Base-by-base conservation (phyloP, 2,329 filamentous ascomycete genomes). In the Penicillium sp. region DNA sequence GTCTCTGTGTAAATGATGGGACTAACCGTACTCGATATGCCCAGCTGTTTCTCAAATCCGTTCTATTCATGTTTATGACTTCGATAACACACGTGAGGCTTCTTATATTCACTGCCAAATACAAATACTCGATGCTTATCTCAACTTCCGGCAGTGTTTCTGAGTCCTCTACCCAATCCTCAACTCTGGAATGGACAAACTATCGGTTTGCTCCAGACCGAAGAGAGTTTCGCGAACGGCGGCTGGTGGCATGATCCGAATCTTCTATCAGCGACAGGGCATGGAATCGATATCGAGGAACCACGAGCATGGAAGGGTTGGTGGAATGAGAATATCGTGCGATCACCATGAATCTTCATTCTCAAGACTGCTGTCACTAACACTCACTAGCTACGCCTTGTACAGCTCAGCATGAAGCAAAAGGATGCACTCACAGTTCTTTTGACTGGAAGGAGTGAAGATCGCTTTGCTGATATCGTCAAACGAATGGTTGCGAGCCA, bases 241-340 rank as follows among this genome's bases (percentile, higher is more conserved):
- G 91, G 93, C 56, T 99, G 94, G 94, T 99, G 94, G 94, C 94
- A 99, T 73, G 92, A 97, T 67, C 83, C 85, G 36, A 85, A 84
- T 57, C 92, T 99, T 56, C 84, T 99, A 20, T 85, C 88, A 9
- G 87, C 92, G 2, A 96, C 91, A 1, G 94, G 94, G 46, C 83
- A 91, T 51, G 94, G 94, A 13, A 70, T 87, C 5, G 90, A 90
- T 45, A 84, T 83, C 51, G 94, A 97, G 73, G 92, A 97, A 70
- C 78, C 82, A 34, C 85, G 86, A 20, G 92, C 84, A 8, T 99
- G 93, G 93, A 78, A 89, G 51, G 91, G 91, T 29, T 97, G 90
- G 89, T 99, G 94, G 94, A 97, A 97, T 67, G 93, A 97, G 68
- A 85, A 88, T 63, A 87, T 99, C 60, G 84, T 81, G 62, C 52